Evolutionary conservation across 2,329 filamentous ascomycete species (phyloP).

Genomic region (Clarireedia homoeocarpa): DNA sequence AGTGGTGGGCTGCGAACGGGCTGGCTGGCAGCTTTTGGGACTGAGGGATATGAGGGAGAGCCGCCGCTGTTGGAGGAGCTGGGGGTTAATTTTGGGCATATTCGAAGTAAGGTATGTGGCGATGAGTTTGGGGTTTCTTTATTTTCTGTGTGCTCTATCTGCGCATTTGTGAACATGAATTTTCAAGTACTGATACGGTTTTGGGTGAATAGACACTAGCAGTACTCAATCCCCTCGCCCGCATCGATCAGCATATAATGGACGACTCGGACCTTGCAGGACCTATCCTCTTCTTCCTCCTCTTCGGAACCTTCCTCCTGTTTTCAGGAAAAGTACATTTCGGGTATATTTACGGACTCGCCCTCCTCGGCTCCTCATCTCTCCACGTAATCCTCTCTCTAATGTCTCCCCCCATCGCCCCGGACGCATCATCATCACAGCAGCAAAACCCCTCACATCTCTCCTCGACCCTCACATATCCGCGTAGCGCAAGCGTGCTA

Average conservation of each 20-base stretch:
- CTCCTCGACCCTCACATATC: conserved; percentile 79
- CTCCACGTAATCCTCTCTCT: conserved; percentile 90
- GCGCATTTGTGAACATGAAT: not conserved
- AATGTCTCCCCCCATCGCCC: conserved; percentile 74
- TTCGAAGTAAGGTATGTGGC: conserved; percentile 70
- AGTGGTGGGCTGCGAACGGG: conserved; percentile 85
- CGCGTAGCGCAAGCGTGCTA: conserved; percentile 79
- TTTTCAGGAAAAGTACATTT: conserved; percentile 95
- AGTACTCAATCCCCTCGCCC: conserved; percentile 85
- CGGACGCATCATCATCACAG: conserved; percentile 40
- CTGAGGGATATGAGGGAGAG: conserved; percentile 92
- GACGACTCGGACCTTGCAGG: conserved; percentile 95
- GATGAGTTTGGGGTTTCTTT: not conserved
- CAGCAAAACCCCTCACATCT: conserved; percentile 48
- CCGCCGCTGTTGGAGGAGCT: conserved; percentile 89
- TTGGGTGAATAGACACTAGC: conserved; percentile 64
- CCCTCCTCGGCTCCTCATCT: conserved; percentile 76
- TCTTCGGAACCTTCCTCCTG: conserved; percentile 87
- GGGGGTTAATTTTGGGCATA: conserved; percentile 93
- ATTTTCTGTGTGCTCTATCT: not conserved
- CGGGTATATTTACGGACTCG: conserved; percentile 96
- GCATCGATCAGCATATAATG: conserved; percentile 97
- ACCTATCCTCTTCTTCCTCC: conserved; percentile 86
- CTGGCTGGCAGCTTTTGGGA: conserved; percentile 93
- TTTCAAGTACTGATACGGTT: conserved; percentile 16